A percentile compares a stretch with the other conserved stretches of the same genome.
Evolutionary conservation across 208 protist genomes (phyloP).

Genomic region (Porcisia hertigi): DNA sequence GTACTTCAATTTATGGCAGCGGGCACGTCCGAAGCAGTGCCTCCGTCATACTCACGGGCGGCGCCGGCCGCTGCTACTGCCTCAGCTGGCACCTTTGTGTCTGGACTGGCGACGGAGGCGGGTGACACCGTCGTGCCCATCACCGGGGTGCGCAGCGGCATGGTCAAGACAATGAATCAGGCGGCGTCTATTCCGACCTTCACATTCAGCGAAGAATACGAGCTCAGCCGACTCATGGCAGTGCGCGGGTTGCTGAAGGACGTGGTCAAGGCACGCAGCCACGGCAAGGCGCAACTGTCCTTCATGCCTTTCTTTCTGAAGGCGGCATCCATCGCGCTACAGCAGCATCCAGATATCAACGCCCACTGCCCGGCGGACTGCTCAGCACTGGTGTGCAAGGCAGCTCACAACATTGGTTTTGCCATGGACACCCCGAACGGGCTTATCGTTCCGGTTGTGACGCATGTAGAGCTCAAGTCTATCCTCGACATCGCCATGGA

Average conservation of each 20-base stretch:
- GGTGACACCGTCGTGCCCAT: constrained; percentile 49
- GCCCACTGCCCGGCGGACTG: constrained; percentile 57
- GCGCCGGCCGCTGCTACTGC: not conserved
- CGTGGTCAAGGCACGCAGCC: constrained; percentile 31
- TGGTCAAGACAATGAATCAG: constrained; percentile 94
- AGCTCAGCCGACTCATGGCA: constrained; percentile 75
- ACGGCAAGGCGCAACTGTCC: constrained; percentile 57
- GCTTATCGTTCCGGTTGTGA: constrained; percentile 95
- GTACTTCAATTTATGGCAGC: constrained; percentile 39
- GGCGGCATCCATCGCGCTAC: constrained; percentile 90
- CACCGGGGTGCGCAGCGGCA: constrained; percentile 61
- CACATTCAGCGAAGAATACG: constrained; percentile 90
- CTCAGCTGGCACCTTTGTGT: not conserved
- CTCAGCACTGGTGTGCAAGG: constrained; percentile 76
- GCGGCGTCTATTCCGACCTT: constrained; percentile 89
- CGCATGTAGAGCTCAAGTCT: constrained; percentile 82
- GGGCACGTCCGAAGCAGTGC: not conserved
- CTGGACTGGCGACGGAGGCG: constrained; percentile 6
- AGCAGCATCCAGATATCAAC: constrained; percentile 90
- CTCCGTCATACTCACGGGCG: not conserved
- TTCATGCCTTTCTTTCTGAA: constrained; percentile 97
- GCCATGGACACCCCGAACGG: constrained; percentile 96
- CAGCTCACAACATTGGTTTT: constrained; percentile 94
- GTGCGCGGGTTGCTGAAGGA: constrained; percentile 51
- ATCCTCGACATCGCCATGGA: constrained; percentile 94